Percentiles rank a stretch among this genome's conserved stretches.
Evolutionary conservation across 176 grass and related monocot species (phyloP).

Genomic region (Eragrostis nindensis): DNA sequence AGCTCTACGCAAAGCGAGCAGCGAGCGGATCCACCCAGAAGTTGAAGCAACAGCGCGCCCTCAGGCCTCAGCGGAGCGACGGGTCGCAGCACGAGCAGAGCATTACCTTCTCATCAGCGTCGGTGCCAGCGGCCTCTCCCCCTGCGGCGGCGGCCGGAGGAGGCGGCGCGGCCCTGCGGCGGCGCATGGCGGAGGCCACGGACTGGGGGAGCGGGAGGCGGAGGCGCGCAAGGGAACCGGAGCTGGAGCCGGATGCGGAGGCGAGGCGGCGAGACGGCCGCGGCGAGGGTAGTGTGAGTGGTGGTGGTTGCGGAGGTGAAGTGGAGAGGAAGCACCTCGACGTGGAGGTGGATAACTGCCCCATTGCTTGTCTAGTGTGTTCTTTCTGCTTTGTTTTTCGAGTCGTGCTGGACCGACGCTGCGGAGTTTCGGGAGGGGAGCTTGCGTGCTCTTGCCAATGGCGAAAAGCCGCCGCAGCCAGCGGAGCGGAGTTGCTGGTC

Average conservation of each 20-base stretch:
- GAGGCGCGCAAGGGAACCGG: background rate
- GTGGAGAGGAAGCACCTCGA: conserved; percentile 31
- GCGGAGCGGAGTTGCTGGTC: no score
- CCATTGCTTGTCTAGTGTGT: background rate
- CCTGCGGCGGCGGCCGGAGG: conserved; percentile 5
- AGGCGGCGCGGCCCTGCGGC: conserved; percentile 1
- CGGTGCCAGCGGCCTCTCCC: conserved; percentile 14
- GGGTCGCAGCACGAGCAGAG: background rate
- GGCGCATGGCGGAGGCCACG: conserved; percentile 39
- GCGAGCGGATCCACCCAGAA: background rate
- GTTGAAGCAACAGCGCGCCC: background rate
- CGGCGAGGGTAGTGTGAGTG: background rate
- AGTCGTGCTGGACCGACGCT: background rate
- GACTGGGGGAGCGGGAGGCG: background rate
- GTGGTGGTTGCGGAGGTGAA: conserved; percentile 4
- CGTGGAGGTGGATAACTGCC: conserved; percentile 34
- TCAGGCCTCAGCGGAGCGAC: no score
- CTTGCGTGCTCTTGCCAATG: conserved; percentile 26
- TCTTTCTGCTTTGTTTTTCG: background rate
- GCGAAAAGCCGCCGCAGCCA: background rate
- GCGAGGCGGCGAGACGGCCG: conserved; percentile 4
- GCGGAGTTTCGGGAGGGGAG: no score
- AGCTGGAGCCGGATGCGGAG: background rate
- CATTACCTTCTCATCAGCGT: conserved; percentile 49
- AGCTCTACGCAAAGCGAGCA: conserved; percentile 5